A percentile compares a stretch with the other conserved stretches of the same genome.
These are phyloP conservation scores for Leucocoprinus sp. DNA, from an alignment of 768 basidiomycete genomes.

Conservation along the genomic window DNA sequence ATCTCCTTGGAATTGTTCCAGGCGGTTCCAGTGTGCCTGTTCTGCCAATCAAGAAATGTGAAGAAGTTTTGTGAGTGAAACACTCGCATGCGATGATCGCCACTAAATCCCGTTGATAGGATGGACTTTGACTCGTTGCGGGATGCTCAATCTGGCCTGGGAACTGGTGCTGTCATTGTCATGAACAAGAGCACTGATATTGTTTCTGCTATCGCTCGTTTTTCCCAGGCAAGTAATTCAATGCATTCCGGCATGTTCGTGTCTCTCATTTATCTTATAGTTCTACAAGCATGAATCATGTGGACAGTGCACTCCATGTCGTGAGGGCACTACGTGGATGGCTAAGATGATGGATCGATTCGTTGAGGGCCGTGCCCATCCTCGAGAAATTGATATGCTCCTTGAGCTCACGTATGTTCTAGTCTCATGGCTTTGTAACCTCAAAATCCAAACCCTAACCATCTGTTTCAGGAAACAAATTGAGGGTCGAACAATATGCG, in stretches of 20 bases:
- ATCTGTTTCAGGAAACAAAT: conserved; percentile 70
- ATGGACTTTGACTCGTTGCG: conserved; percentile 99
- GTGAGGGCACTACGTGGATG: conserved; percentile 98
- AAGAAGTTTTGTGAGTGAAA: conserved; percentile 76
- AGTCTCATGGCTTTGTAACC: conserved; percentile 1
- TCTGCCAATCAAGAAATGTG: conserved; percentile 73
- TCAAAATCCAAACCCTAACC: neutral
- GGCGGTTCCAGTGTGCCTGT: conserved; percentile 95
- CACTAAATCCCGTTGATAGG: conserved; percentile 26
- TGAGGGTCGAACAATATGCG: conserved; percentile 95
- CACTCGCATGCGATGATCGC: neutral
- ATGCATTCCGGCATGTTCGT: neutral
- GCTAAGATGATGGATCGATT: conserved; percentile 99
- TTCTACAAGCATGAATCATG: conserved; percentile 99
- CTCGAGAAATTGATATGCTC: conserved; percentile 96
- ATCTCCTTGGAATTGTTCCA: conserved; percentile 92
- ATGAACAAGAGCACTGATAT: conserved; percentile 99
- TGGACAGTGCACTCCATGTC: conserved; percentile 92
- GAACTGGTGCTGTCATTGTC: conserved; percentile 97
- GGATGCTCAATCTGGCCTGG: conserved; percentile 92
- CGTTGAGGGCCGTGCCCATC: conserved; percentile 84
- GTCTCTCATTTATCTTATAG: conserved; percentile 32
- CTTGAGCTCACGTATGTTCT: conserved; percentile 78
- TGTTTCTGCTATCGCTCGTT: conserved; percentile 88
- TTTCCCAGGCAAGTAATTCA: conserved; percentile 28